Base-by-base conservation (phyloP, 2,329 filamentous ascomycete species). In the Chrysoporthe deuterocubensis region DNA sequence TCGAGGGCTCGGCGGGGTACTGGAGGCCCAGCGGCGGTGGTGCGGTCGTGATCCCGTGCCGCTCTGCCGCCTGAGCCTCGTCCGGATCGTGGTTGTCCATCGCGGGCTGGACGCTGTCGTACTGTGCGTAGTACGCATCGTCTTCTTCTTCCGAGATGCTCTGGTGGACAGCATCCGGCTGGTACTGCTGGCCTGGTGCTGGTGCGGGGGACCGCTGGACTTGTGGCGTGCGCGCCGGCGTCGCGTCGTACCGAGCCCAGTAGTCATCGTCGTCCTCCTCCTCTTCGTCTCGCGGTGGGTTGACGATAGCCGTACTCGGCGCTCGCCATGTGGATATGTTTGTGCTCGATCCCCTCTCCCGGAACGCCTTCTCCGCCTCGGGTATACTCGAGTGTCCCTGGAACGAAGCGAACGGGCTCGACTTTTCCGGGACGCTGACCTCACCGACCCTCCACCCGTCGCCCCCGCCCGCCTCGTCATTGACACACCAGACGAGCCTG, bases 31-130 rank as follows among this genome's bases (percentile, higher is more conserved):
- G 72, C 1, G 80, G 78, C 3, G 81, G 81, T 7, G 72, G 63
- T 8, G 71, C 52, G 11, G 78, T 77, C 21, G 78, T 71, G 34
- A 76, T 76, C 37, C 74, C 73, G 14, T 80, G 80, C 67, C 83
- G 89, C 79, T 68, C 58, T 64, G 63, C 68, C 58, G 57, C 46
- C n/a, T 58, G 62, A 13, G 68, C 68, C 66, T 93, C 91, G 73
- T 93, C 90, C n/a, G 92, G 92, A 72, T 94, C 92, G 76, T 94
- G 89, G 66, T 88, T 88, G 77, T 95, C 92, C 83, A 95, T 88
- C 43, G 92, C 92, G 2, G 92, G 91, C 76, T 95, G 92, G 9
- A 95, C 91, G 71, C 87, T 83, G 73, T 91, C 89, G 76, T 96
- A 95, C 75, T 90, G 89, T 21, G 90, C 87, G 77, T 88, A 95